phyloP scores from a whole-genome alignment of 345 rosid species.

The Dovyalis caffra region DNA sequence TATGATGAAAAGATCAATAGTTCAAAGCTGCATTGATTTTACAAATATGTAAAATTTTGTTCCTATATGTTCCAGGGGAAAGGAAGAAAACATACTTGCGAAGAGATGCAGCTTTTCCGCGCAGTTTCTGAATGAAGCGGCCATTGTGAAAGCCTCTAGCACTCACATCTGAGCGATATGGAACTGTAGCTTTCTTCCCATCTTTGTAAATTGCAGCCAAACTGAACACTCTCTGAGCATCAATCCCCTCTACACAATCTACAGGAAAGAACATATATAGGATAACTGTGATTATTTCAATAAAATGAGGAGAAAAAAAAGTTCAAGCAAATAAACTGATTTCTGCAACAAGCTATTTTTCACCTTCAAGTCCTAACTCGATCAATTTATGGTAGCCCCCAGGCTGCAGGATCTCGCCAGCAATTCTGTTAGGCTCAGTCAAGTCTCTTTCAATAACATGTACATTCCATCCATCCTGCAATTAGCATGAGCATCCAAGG shows the following conservation, averaged over 20 bases:
- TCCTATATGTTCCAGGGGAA: no score
- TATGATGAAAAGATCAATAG: background rate
- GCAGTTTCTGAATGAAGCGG: constrained; percentile 55
- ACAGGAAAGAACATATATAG: background rate
- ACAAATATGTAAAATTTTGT: background rate
- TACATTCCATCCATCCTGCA: constrained; percentile 9
- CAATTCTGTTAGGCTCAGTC: constrained; percentile 14
- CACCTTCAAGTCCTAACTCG: constrained; percentile 41
- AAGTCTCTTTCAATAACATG: constrained; percentile 15
- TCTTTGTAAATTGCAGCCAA: constrained; percentile 48
- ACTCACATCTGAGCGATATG: constrained; percentile 41
- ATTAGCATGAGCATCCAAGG: background rate
- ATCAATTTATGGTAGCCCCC: constrained; percentile 40
- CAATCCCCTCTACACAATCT: constrained; percentile 60
- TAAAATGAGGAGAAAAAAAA: background rate
- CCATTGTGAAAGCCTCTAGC: constrained; percentile 66
- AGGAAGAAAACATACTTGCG: constrained; percentile 33
- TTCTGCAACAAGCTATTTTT: background rate
- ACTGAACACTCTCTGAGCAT: constrained; percentile 50
- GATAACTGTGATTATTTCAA: background rate
- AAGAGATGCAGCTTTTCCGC: constrained; percentile 48
- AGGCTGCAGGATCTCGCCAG: constrained; percentile 39
- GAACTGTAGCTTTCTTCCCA: constrained; percentile 34
- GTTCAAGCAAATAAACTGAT: background rate
- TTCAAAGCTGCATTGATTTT: background rate